phyloP scores from a whole-genome alignment of 169 alveolate genomes.

The Eimeria necatrix region DNA sequence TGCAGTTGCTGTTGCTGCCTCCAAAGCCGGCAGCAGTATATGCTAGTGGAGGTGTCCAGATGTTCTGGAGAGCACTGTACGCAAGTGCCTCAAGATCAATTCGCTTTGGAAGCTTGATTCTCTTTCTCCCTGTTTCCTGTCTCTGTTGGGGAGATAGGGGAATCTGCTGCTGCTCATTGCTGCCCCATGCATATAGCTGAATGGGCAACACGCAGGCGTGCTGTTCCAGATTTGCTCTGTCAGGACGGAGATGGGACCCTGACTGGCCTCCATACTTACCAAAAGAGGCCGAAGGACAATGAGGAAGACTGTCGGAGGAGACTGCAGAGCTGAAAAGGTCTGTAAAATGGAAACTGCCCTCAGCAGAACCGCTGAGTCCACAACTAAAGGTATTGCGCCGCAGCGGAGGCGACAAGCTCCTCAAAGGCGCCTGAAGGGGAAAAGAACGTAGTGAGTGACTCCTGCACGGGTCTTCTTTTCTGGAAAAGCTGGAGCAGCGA shows the following conservation, averaged over 20 bases:
- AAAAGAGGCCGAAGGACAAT: no score
- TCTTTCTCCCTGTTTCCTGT: not conserved
- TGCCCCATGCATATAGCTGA: not conserved
- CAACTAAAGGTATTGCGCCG: no score
- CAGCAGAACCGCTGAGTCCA: no score
- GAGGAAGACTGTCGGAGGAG: no score
- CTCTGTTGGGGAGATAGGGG: not conserved
- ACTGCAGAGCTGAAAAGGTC: no score
- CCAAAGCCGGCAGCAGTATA: not conserved
- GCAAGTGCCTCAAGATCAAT: not conserved
- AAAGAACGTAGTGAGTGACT: no score
- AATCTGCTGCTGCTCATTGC: not conserved
- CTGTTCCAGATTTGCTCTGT: not conserved
- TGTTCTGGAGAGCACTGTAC: not conserved
- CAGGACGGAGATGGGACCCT: not conserved
- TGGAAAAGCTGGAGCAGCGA: no score
- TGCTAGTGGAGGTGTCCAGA: not conserved
- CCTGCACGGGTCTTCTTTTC: no score
- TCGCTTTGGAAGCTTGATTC: not conserved
- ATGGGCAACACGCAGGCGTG: slow-evolving; percentile 6
- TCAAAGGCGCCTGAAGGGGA: no score
- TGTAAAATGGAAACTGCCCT: no score
- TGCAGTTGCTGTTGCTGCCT: not conserved
- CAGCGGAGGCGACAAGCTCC: no score
- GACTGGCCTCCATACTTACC: no score